A percentile compares a stretch with the other conserved stretches of the same genome.
phyloP scores from a whole-genome alignment of 2,329 filamentous ascomycete genomes.

The Pestalotiopsis sp. region DNA sequence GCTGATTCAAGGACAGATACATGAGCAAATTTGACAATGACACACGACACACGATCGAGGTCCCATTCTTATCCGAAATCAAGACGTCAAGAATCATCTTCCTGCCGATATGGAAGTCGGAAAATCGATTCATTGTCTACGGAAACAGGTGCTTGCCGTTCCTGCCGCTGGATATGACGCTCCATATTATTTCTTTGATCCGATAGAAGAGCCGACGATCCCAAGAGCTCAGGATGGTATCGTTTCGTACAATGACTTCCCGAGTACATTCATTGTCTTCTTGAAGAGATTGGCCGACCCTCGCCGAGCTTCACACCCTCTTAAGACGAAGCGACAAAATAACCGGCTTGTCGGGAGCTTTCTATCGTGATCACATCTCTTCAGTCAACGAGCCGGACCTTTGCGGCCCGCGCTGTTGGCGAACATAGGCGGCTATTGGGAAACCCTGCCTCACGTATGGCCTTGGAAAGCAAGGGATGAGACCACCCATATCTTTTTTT shows the following conservation, averaged over 20 bases:
- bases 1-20: too few species aligned
- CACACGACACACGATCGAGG: background rate
- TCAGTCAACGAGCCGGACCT: constrained; percentile 5
- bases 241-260: background rate
- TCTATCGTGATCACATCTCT: background rate
- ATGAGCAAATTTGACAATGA: background rate
- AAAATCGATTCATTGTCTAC: background rate
- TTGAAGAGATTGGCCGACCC: background rate
- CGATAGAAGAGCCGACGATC: background rate
- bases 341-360: background rate
- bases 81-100: background rate
- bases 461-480: background rate
- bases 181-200: background rate
- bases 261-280: background rate
- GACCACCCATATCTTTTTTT: background rate
- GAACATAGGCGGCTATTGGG: background rate
- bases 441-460: background rate
- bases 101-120: background rate
- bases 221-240: background rate
- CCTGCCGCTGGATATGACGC: background rate
- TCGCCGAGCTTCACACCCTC: background rate
- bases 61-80: background rate
- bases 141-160: background rate
- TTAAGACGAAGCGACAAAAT: background rate
- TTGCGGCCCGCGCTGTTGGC: constrained; percentile 3